Evolutionary conservation across 192 early-diverging fungal genomes (phyloP).

Genomic region (Fimicolochytrium jonesii): DNA sequence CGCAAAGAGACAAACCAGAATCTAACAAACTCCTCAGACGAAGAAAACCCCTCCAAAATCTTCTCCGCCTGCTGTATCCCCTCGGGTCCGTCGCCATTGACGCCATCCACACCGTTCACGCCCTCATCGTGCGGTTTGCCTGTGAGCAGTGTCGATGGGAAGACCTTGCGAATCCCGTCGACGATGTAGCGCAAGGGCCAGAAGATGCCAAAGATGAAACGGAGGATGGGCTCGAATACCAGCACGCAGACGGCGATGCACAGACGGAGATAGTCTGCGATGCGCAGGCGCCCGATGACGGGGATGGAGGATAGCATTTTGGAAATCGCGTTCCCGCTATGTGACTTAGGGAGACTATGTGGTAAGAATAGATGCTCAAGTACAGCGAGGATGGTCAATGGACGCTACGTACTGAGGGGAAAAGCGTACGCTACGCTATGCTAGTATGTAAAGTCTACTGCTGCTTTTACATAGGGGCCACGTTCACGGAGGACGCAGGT

Average conservation of each 20-base stretch:
- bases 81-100: background rate
- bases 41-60: constrained; percentile 32
- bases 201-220: constrained; percentile 60
- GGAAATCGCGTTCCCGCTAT: too few relatives aligned
- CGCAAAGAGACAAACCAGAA: constrained; percentile 32
- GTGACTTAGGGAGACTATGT: too few relatives aligned
- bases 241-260: constrained; percentile 60
- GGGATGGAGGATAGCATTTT: constrained; percentile 34
- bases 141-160: background rate
- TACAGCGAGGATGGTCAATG: too few relatives aligned
- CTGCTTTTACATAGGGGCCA: too few relatives aligned
- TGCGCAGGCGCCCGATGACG: constrained; percentile 34
- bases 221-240: constrained; percentile 64
- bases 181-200: constrained; percentile 49
- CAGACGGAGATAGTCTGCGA: constrained; percentile 37
- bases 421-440: too few relatives aligned
- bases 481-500: too few relatives aligned
- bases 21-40: constrained; percentile 44
- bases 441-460: too few relatives aligned
- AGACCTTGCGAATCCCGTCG: constrained; percentile 11
- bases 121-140: too few relatives aligned
- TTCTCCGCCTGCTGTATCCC: constrained; percentile 27
- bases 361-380: too few relatives aligned
- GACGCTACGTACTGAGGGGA: too few relatives aligned
- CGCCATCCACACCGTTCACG: too few relatives aligned